Percentiles rank a stretch among this genome's conserved stretches.
Evolutionary conservation across 2,329 filamentous ascomycete genomes (phyloP).

Genomic region (Drechslerella dactyloides): DNA sequence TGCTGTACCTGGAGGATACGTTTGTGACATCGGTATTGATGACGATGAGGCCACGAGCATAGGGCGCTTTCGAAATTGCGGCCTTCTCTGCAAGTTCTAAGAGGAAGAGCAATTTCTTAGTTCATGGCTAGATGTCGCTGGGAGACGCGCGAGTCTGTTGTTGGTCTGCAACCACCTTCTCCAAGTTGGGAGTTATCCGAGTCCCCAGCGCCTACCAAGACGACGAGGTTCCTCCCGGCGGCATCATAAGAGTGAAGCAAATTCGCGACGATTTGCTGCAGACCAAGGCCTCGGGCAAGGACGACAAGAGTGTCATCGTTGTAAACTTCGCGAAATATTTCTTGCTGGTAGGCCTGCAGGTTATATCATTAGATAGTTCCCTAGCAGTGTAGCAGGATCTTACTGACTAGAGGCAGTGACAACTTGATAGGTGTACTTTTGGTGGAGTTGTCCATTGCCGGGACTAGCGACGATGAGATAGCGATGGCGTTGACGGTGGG

Average conservation of each 20-base stretch:
- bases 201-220: constrained; percentile 87
- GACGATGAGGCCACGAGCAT: constrained; percentile 82
- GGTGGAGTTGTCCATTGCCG: constrained; percentile 5
- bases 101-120: background rate
- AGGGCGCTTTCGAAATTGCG: constrained; percentile 80
- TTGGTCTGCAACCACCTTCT: constrained; percentile 63
- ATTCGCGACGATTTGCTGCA: constrained; percentile 92
- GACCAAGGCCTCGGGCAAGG: constrained; percentile 86
- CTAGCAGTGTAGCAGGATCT: background rate
- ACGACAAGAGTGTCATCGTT: constrained; percentile 92
- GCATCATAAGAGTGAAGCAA: constrained; percentile 96
- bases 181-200: constrained; percentile 97
- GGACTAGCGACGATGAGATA: background rate
- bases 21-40: constrained; percentile 95
- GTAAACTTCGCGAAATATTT: constrained; percentile 87
- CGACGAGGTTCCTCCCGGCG: constrained; percentile 87
- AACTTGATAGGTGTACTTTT: constrained; percentile 69
- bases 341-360: constrained; percentile 83
- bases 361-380: constrained; percentile 4
- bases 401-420: constrained; percentile 72
- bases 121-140: background rate
- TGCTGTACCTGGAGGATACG: constrained; percentile 70
- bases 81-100: constrained; percentile 89
- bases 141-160: background rate
- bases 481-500: background rate